These are phyloP conservation scores for Amphicarpaea edgeworthii DNA, from an alignment of 306 rosid genomes.

Conservation along the genomic window DNA sequence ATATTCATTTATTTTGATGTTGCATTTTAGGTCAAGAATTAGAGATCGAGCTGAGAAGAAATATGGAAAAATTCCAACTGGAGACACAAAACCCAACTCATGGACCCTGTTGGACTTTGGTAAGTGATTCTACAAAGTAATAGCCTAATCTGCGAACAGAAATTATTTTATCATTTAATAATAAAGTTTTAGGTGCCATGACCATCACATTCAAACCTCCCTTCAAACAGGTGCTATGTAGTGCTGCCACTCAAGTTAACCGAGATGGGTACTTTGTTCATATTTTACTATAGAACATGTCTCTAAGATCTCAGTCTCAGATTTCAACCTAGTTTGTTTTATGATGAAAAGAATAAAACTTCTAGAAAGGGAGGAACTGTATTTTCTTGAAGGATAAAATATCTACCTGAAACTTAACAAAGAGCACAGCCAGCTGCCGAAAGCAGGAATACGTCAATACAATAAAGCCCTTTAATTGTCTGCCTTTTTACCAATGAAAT, in stretches of 20 bases:
- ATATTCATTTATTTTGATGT: conserved; percentile 22
- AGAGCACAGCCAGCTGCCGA: conserved; percentile 3
- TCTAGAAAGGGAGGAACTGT: background rate
- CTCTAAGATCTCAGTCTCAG: background rate
- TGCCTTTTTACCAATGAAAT: conserved; percentile 6
- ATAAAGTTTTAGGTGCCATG: conserved; percentile 9
- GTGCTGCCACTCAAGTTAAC: conserved; percentile 20
- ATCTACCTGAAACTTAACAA: conserved; percentile 20
- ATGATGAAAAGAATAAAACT: conserved; percentile 8
- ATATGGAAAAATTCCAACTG: conserved; percentile 80
- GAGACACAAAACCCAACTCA: conserved; percentile 89
- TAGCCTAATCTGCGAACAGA: conserved; percentile 10
- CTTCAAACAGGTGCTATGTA: background rate
- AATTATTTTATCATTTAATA: conserved; percentile 7
- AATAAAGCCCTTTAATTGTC: conserved; percentile 13
- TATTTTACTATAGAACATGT: background rate
- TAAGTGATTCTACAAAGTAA: conserved; percentile 43
- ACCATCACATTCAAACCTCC: conserved; percentile 22
- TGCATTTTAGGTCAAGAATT: conserved; percentile 71
- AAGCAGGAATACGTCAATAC: background rate
- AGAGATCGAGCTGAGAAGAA: conserved; percentile 90
- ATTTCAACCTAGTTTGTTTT: background rate
- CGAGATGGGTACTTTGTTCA: background rate
- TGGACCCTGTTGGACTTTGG: conserved; percentile 97
- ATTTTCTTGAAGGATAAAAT: conserved; percentile 2